These are phyloP conservation scores for Arthroderma sp. DNA, from an alignment of 2,329 filamentous ascomycete genomes.

Conservation along the genomic window DNA sequence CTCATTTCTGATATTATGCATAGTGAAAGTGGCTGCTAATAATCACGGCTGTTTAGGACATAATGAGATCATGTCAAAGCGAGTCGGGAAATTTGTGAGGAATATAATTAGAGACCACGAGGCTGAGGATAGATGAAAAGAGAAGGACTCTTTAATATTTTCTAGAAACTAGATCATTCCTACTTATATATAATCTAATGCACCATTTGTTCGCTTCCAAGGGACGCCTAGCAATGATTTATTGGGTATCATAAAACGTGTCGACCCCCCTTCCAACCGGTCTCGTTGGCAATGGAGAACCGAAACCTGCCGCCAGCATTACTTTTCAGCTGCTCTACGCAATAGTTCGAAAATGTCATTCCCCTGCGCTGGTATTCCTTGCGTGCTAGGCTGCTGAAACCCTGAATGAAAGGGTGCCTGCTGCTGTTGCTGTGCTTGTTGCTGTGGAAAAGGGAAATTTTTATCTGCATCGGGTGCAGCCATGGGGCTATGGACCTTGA, in stretches of 20 bases:
- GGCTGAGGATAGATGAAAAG: slow-evolving; percentile 4
- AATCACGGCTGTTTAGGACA: slow-evolving; percentile 16
- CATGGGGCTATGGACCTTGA: slow-evolving; percentile 31
- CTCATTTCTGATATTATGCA: not conserved
- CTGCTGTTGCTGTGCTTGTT: not conserved
- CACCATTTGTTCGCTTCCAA: not conserved
- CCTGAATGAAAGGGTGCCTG: too few species aligned
- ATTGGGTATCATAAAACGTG: slow-evolving; percentile 1
- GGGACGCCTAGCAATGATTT: not conserved
- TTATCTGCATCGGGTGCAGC: slow-evolving; percentile 2
- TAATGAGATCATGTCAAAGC: slow-evolving; percentile 38
- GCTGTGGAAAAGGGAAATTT: not conserved
- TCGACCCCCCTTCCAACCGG: not conserved
- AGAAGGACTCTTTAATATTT: not conserved
- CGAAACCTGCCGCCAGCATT: not conserved
- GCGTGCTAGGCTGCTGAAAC: not conserved
- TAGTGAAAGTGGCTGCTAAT: slow-evolving; percentile 1
- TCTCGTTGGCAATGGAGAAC: not conserved
- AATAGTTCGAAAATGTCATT: slow-evolving; percentile 17
- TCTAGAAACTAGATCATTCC: too few species aligned
- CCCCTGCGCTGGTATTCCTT: not conserved
- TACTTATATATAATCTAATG: too few species aligned
- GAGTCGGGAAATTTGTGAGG: slow-evolving; percentile 36
- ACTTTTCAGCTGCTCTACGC: slow-evolving; percentile 22
- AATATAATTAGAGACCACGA: slow-evolving; percentile 22